Evolutionary conservation across 2,329 filamentous ascomycete genomes (phyloP).

Genomic region (Fusarium burgessii): DNA sequence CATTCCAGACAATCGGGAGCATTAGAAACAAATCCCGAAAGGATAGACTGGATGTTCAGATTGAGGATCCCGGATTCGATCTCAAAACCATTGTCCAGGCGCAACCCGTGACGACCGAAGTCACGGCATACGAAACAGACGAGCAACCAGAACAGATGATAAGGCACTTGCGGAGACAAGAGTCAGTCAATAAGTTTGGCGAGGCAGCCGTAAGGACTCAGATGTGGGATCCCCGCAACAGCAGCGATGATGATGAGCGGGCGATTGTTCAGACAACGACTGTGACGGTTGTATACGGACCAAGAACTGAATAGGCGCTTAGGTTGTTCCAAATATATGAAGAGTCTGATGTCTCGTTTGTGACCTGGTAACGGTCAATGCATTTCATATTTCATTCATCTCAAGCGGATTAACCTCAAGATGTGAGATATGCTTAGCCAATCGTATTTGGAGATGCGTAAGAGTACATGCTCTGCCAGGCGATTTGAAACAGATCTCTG

Average conservation of each 20-base stretch:
- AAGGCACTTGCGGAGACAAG: conserved; percentile 37
- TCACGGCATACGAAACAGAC: conserved; percentile 27
- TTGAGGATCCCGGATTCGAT: conserved; percentile 35
- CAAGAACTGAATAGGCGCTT: conserved; percentile 7
- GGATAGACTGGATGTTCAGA: conserved; percentile 19
- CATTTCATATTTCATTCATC: not conserved
- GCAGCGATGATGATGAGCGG: conserved; percentile 34
- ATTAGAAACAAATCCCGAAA: conserved; percentile 2
- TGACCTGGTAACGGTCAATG: not conserved
- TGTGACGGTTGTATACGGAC: conserved; percentile 43
- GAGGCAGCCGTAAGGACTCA: conserved; percentile 15
- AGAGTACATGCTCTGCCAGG: not conserved
- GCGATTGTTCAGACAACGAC: conserved; percentile 45
- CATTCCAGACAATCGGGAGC: conserved; percentile 38
- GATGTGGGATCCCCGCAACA: conserved; percentile 19
- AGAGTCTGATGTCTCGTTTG: not conserved
- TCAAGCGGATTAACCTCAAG: not conserved
- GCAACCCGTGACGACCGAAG: conserved; percentile 33
- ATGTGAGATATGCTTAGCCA: not conserved
- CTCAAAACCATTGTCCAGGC: conserved; percentile 41
- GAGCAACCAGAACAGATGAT: conserved; percentile 29
- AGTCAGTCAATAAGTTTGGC: conserved; percentile 42
- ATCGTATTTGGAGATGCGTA: not conserved
- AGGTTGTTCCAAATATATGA: not conserved
- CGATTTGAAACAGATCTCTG: conserved; percentile 8